Evolutionary conservation across 306 rosid genomes (phyloP).

Genomic region (Medicago lupulina): DNA sequence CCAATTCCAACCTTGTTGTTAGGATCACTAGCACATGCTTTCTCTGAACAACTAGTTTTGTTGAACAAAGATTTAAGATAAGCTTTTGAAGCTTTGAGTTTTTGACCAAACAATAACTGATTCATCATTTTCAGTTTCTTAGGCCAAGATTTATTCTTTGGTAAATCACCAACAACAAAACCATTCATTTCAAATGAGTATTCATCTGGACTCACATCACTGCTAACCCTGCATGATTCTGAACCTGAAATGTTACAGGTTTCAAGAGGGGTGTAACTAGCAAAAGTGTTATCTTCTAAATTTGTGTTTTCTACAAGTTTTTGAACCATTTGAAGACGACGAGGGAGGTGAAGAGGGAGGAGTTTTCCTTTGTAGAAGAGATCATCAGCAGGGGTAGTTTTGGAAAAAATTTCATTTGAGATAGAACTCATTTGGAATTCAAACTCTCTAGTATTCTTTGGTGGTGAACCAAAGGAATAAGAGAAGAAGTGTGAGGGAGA

Average conservation of each 20-base stretch:
- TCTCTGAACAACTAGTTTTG: slow-evolving; percentile 71
- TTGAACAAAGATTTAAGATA: slow-evolving; percentile 71
- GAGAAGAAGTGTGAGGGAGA: slow-evolving; percentile 62
- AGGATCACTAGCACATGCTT: slow-evolving; percentile 54
- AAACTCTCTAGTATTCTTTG: slow-evolving; percentile 67
- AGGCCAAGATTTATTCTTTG: slow-evolving; percentile 64
- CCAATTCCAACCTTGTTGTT: slow-evolving; percentile 26
- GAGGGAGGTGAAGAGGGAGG: slow-evolving; percentile 95
- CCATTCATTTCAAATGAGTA: slow-evolving; percentile 48
- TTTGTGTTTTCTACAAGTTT: slow-evolving; percentile 58
- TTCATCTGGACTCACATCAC: slow-evolving; percentile 71
- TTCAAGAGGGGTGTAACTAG: slow-evolving; percentile 45
- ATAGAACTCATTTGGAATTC: slow-evolving; percentile 83
- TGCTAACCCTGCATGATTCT: slow-evolving; percentile 72
- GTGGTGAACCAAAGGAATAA: slow-evolving; percentile 62
- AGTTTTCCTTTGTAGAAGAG: slow-evolving; percentile 98
- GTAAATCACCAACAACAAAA: slow-evolving; percentile 42
- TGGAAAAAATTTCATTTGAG: slow-evolving; percentile 53
- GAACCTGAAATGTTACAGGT: slow-evolving; percentile 63
- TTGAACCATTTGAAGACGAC: slow-evolving; percentile 88
- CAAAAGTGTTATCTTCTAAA: slow-evolving; percentile 47
- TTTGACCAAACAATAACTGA: slow-evolving; percentile 60
- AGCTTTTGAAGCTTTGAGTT: slow-evolving; percentile 70
- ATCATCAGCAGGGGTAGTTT: slow-evolving; percentile 84
- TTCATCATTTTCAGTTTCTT: slow-evolving; percentile 73